Evolutionary conservation across 129 eudicot species (phyloP).

Genomic region (Tagetes patula): DNA sequence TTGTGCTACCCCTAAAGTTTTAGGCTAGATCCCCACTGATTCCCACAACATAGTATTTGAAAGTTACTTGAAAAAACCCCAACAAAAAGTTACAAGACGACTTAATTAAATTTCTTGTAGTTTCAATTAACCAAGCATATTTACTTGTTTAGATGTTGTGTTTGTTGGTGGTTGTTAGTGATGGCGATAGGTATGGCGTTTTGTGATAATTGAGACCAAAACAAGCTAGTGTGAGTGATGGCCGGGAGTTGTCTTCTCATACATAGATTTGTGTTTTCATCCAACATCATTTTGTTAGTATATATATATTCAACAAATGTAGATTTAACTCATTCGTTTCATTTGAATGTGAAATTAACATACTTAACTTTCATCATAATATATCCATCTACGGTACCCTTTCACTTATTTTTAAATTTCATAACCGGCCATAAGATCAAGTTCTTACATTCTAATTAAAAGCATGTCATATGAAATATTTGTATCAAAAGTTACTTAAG

Average conservation of each 20-base stretch:
- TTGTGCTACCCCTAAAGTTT: too few species aligned
- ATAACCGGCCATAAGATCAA: too few species aligned
- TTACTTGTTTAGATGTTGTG: background rate
- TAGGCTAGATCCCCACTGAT: background rate
- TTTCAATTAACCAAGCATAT: background rate
- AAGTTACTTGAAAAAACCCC: background rate
- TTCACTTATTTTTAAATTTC: too few species aligned
- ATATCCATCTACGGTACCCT: background rate
- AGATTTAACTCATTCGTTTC: slow-evolving; percentile 15
- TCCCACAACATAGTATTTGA: background rate
- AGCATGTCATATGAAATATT: too few species aligned
- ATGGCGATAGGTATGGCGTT: slow-evolving; percentile 11
- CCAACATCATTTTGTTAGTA: background rate
- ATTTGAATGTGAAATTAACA: background rate
- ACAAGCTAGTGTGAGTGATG: background rate
- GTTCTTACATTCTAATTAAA: too few species aligned
- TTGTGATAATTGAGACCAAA: background rate
- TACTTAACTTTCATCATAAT: background rate
- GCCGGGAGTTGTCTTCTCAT: background rate
- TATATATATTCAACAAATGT: background rate
- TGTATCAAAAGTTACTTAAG: background rate
- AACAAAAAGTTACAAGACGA: background rate
- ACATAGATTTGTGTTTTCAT: background rate
- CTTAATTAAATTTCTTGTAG: background rate
- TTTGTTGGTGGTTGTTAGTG: background rate